These are phyloP conservation scores for Aspergillus kassunensis DNA, from an alignment of 495 filamentous ascomycete species.

Conservation along the genomic window DNA sequence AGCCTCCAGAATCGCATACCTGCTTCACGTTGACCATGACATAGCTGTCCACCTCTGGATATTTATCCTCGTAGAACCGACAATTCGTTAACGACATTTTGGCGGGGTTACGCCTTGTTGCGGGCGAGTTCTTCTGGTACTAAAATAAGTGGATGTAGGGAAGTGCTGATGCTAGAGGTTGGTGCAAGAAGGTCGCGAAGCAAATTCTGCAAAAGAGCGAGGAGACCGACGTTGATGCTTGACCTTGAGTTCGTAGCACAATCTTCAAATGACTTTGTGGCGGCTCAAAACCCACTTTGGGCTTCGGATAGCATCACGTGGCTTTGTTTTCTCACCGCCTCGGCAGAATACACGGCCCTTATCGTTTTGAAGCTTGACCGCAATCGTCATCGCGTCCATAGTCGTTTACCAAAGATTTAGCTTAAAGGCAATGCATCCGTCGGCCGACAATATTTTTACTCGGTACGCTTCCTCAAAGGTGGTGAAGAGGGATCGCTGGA, in stretches of 20 bases:
- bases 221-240: constrained; percentile 6
- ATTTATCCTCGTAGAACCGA: constrained; percentile 98
- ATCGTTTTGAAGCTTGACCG: neutral
- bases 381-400: neutral
- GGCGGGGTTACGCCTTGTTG: constrained; percentile 44
- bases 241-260: constrained; percentile 27
- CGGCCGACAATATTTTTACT: too few relatives aligned
- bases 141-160: constrained; percentile 9
- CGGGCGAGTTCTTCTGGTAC: constrained; percentile 18
- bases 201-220: constrained; percentile 1
- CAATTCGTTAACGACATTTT: constrained; percentile 97
- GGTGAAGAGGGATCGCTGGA: neutral
- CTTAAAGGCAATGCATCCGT: neutral
- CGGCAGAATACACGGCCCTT: constrained; percentile 9
- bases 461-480: neutral
- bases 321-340: constrained; percentile 24
- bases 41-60: constrained; percentile 97
- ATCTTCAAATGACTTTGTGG: constrained; percentile 43
- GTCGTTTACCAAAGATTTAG: too few relatives aligned
- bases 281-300: constrained; percentile 47
- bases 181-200: neutral
- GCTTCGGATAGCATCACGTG: constrained; percentile 27
- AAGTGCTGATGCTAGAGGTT: neutral
- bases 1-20: constrained; percentile 45
- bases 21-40: constrained; percentile 99